Percentiles rank a stretch among this genome's conserved stretches.
phyloP scores from a whole-genome alignment of 2,329 filamentous ascomycete species.

The Beauveria medogensis region DNA sequence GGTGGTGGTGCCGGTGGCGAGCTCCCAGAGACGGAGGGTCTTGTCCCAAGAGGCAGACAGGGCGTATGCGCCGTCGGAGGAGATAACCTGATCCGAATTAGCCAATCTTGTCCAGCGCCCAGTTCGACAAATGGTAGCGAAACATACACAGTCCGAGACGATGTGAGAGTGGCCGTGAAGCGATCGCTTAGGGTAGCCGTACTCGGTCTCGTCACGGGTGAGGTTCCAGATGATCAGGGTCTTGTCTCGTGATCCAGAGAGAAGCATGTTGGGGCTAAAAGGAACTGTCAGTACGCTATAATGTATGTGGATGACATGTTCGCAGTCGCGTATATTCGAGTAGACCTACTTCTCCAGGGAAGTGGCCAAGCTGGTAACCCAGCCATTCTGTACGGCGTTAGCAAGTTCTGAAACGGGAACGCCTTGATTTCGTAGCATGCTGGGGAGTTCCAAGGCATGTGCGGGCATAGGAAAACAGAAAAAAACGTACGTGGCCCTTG shows the following conservation, averaged over 20 bases:
- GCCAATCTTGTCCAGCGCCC: constrained; percentile 16
- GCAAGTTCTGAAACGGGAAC: constrained; percentile 1
- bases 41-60: constrained; percentile 99
- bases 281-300: constrained; percentile 16
- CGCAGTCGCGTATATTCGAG: background rate
- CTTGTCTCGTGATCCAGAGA: constrained; percentile 97
- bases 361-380: constrained; percentile 97
- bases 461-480: constrained; percentile 18
- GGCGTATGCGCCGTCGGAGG: constrained; percentile 97
- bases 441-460: constrained; percentile 13
- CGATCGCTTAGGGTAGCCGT: constrained; percentile 98
- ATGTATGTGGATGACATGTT: background rate
- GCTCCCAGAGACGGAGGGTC: constrained; percentile 99
- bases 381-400: constrained; percentile 61
- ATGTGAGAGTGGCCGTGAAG: constrained; percentile 99
- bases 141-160: constrained; percentile 98
- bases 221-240: constrained; percentile 99
- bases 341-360: constrained; percentile 89
- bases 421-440: background rate
- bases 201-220: constrained; percentile 94
- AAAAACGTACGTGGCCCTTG: constrained; percentile 77
- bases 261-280: constrained; percentile 93
- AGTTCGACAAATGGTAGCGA: constrained; percentile 6
- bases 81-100: constrained; percentile 68
- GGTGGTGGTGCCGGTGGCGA: constrained; percentile 93